Base-by-base conservation (phyloP, 257 asterid genomes). In the Capsicum baccatum region DNA sequence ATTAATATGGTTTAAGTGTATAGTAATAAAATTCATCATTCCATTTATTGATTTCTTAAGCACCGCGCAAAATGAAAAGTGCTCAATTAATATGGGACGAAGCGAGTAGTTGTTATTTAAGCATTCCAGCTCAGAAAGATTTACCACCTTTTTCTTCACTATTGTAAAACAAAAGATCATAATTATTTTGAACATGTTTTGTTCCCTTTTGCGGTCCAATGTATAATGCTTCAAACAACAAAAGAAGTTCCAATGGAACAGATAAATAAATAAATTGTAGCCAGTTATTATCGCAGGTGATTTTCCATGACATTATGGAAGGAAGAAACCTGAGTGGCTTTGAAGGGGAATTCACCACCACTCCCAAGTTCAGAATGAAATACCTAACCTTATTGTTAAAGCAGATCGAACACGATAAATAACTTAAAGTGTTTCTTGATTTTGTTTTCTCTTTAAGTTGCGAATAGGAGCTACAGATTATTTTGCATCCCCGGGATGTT, bases 271-370 rank as follows among this genome's bases (percentile, higher is more conserved):
- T 48, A 48, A 42, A 73, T 26, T 6, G 33, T 8, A 13, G 42
- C 37, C 48, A 2, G 33, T 11, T 44, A 48, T 73, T 47, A 73
- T 73, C 2, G 60, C 19, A 0, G 42, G 42, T 73, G 59, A 73
- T 73, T 48, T 73, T 21, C 80, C 55, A 4, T 16, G 59, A 13
- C 80, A 19, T 48, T 48, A 48, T 19, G 59, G 42, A 47, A 73
- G 80, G 59, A 48, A 73, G 80, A 73, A 73, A 73, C 80, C 42
- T 73, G n/a, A 48, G 80, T 50, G 8, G 6, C 60, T 73, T 73
- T 1, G 59, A 44, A 73, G 42, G 60, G 39, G 42, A 73, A 73
- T 48, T 62, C 60, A 19, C 60, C 80, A 48, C 60, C 60, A 73
- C 19, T 13, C 39, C 42, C 80, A 48, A 73, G 35, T 58, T 48